Percentiles rank a stretch among this genome's conserved stretches.
Evolutionary conservation across 495 filamentous ascomycete genomes (phyloP).

Genomic region (Margaritispora aquatica): DNA sequence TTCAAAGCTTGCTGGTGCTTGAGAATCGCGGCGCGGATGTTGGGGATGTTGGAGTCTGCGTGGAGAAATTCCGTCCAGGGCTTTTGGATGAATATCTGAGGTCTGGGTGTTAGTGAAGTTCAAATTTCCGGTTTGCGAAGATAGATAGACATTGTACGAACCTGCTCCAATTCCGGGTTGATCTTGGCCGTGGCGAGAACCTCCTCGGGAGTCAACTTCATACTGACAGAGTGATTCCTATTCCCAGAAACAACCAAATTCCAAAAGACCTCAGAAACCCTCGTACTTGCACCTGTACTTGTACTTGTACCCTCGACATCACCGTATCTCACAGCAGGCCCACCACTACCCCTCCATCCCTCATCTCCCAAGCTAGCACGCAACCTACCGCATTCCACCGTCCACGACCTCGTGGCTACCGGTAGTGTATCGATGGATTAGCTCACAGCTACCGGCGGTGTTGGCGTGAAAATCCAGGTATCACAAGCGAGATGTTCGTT

Average conservation of each 20-base stretch:
- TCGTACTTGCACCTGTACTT: not conserved
- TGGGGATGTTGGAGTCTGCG: conserved; percentile 2
- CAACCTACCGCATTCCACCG: too few species aligned
- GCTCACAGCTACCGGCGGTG: too few species aligned
- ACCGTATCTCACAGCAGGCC: too few species aligned
- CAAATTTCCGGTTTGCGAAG: not conserved
- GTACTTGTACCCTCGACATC: not conserved
- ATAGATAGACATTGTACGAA: too few species aligned
- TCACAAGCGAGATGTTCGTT: not conserved
- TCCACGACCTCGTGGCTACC: not conserved
- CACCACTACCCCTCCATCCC: too few species aligned
- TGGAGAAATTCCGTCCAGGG: not conserved
- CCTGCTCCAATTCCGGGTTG: conserved; percentile 12
- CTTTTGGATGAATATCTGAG: conserved; percentile 1
- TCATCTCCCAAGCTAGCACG: too few species aligned
- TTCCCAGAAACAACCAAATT: too few species aligned
- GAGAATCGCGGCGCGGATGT: not conserved
- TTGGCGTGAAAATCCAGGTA: not conserved
- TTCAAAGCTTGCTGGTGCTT: not conserved
- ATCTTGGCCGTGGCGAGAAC: conserved; percentile 8
- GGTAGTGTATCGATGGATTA: not conserved
- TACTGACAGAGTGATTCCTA: too few species aligned
- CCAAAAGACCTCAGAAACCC: too few species aligned
- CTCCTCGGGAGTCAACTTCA: conserved; percentile 7
- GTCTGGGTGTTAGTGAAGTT: not conserved